phyloP scores from a whole-genome alignment of 352 stramenopile genomes.

The Phytophthora sojae region DNA sequence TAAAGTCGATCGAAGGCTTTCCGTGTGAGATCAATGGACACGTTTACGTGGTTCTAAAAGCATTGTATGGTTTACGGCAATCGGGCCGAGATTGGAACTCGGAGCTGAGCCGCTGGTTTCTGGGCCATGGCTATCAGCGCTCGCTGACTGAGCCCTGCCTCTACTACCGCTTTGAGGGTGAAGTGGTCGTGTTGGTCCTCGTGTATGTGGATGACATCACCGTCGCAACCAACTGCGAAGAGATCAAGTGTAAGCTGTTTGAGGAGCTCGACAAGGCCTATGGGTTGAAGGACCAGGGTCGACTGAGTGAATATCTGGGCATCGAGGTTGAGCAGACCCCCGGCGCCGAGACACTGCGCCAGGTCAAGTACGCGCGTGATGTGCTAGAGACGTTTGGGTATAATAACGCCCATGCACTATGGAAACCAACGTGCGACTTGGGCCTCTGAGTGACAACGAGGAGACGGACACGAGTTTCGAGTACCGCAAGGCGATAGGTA shows the following conservation, averaged over 20 bases:
- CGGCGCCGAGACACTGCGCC: neutral
- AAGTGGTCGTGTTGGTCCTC: neutral
- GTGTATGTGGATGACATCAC: neutral
- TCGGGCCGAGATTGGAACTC: neutral
- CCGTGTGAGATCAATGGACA: slow-evolving; percentile 2
- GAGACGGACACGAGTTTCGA: neutral
- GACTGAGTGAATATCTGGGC: neutral
- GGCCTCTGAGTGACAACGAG: neutral
- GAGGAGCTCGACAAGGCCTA: neutral
- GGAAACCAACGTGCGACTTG: neutral
- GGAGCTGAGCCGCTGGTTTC: neutral
- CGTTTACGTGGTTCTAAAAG: neutral
- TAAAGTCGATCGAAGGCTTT: neutral
- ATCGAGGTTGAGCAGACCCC: too few relatives aligned
- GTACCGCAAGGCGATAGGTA: neutral
- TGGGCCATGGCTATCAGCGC: neutral
- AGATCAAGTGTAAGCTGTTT: neutral
- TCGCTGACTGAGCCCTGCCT: neutral
- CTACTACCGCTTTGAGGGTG: slow-evolving; percentile 1
- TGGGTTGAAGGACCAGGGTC: neutral
- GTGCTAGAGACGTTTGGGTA: neutral
- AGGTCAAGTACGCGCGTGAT: neutral
- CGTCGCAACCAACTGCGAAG: neutral
- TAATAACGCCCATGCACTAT: neutral
- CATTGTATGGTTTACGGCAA: neutral